phyloP scores from a whole-genome alignment of 2,329 filamentous ascomycete species.

The Dothidotthia symphoricarpi region DNA sequence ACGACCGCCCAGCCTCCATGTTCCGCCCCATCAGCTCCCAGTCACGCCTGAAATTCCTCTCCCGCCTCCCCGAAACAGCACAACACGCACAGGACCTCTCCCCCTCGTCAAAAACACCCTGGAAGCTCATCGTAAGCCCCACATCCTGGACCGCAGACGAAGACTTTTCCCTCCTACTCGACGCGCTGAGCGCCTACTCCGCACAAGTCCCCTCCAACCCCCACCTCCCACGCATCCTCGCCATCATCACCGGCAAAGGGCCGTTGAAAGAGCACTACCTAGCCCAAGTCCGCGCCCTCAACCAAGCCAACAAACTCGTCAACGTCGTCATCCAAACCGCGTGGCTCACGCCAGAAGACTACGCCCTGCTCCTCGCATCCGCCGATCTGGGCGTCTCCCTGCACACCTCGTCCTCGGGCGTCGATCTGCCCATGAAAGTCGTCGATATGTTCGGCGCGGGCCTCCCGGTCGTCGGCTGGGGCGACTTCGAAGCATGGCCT shows the following conservation, averaged over 20 bases:
- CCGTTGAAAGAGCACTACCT: conserved; percentile 79
- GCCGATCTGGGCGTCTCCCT: conserved; percentile 89
- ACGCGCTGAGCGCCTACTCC: conserved; percentile 76
- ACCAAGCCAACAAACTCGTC: conserved; percentile 60
- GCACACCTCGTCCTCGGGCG: conserved; percentile 89
- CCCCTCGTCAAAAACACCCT: conserved; percentile 49
- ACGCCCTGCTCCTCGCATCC: conserved; percentile 77
- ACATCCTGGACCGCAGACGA: conserved; percentile 98
- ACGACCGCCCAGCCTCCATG: conserved; percentile 76
- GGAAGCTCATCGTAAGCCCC: conserved; percentile 78
- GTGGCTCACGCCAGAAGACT: conserved; percentile 81
- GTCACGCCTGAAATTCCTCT: conserved; percentile 57
- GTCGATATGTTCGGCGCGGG: conserved; percentile 98
- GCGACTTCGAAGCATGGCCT: conserved; percentile 79
- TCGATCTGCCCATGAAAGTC: conserved; percentile 98
- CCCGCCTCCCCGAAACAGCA: conserved; percentile 63
- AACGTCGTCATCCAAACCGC: conserved; percentile 74
- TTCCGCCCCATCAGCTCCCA: conserved; percentile 67
- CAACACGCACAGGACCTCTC: conserved; percentile 58
- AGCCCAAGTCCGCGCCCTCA: conserved; percentile 61
- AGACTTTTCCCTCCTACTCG: conserved; percentile 84
- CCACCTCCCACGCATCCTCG: conserved; percentile 66
- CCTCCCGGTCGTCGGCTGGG: conserved; percentile 84
- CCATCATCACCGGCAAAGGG: conserved; percentile 92
- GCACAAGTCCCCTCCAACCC: conserved; percentile 47